Base-by-base conservation (phyloP, 2,329 filamentous ascomycete genomes). In the Calcarisporium arbuscula region DNA sequence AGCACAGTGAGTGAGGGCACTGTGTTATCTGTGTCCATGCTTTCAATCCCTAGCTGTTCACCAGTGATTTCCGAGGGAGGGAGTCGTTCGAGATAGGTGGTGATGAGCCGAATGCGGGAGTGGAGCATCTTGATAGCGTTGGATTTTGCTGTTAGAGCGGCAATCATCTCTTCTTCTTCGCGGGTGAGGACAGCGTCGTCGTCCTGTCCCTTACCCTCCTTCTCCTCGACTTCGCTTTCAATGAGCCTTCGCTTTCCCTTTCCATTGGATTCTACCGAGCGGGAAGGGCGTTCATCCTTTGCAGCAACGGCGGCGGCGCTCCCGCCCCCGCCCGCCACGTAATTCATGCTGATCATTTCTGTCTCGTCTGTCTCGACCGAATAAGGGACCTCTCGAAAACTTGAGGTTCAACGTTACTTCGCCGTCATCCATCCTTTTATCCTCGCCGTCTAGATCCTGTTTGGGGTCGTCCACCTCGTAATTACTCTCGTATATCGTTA, bases 291-390 rank as follows among this genome's bases (percentile, higher is more conserved):
- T 37, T 67, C 66, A 37, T 68, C 65, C 48, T 60, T 63, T 35
- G 49, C 44, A 8, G 49, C 44, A 19, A 77, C 65, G 20, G 77
- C 77, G 11, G 82, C 45, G 17, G 88, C 89, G 51, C 85, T 90
- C 30, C 85, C 85, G 30, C 84, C 85, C 25, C 85, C 86, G 34
- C 82, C 80, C 1, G 90, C 89, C 15, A 98, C 83, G 46, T 89
- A 94, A 59, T 95, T 88, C 51, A 98, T 85, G 47, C 85, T 85
- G 46, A 98, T 96, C 88, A 95, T 95, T 60, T 98, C 92, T 2
- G 89, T 89, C 58, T 96, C 89, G 8, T 86, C 87, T 1, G 89
- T 95, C 62, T 96, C 92, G 3, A 96, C 80, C 1, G 82, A 82
- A 58, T 92, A 96, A 2, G 82, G 77, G 8, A 96, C 62, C 53